Base-by-base conservation (phyloP, 192 early-diverging fungal species). In the Martensiomyces pterosporus region DNA sequence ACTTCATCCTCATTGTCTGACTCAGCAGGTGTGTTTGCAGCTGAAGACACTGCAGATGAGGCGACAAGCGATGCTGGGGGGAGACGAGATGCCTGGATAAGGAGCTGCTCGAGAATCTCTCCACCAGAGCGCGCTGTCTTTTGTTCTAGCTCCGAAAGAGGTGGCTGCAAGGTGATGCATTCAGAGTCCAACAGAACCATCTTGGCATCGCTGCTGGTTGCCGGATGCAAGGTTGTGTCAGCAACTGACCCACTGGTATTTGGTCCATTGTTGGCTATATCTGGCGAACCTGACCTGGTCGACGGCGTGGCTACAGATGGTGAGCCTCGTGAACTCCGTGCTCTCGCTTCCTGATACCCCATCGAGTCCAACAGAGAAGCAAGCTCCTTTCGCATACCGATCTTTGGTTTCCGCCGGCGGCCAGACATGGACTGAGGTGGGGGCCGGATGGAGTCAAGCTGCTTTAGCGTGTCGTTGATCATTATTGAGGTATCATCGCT, bases 61-160 rank as follows among this genome's bases (percentile, higher is more conserved):
- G 29, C 6, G 29, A 32, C 29, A 12, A 32, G 29, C 6, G 12
- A 8, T 5, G 29, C 5, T 32, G 29, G 29, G 29, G 67, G 55
- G 15, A 71, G n/a, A 2, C 48, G 55, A 19, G 55, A 37, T 13
- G 67, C 67, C 43, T 52, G 67, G 23, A 64, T 49, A 43, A 63
- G 21, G 9, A 71, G 36, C 47, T 71, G 67, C 60, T 71, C 67
- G 29, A 71, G 49, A 40, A 71, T 54, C 47, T 14, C 27, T 2
- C 60, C 60, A n/a, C 47, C 56, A 10, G 57, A 16, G 24, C 37
- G 52, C 21, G 60, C 55, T 10, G 36, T 21, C 29, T 43, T 45
- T 14, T 59, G 36, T 37, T 60, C 67, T 10, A 34, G 26, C 24
- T 50, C 52, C 10, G 59, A 47, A 24, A 60, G 42, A 21, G 13